Evolutionary conservation across 352 stramenopile genomes (phyloP), one percentile per base, ranked within the genome.

Genomic region (Pythium scleroteichum): DNA sequence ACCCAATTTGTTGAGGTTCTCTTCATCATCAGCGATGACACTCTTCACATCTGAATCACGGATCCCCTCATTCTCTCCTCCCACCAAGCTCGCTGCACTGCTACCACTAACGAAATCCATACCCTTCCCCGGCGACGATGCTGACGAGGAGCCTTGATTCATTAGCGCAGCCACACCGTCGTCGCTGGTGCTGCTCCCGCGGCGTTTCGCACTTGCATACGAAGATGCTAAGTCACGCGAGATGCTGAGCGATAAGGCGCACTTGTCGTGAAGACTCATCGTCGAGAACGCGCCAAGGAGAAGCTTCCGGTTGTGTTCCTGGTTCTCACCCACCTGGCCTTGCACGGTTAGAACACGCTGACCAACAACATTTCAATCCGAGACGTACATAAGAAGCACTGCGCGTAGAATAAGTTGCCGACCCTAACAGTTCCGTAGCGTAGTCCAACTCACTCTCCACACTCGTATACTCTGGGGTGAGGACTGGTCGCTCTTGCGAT

Each of bases 181-280:
- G 38, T 95, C 82, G 23, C 75, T 72, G 60, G 88, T 39, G 33
- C 73, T 90, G 53, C 76, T 89, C 35, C 78, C 73, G 33, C 79
- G 75, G 24, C 79, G 78, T 13, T 78, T 70, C 17, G 53, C 57
- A 58, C 19, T 75, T 54, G 20, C 35, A 61, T 24, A 61, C 65
- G 45, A 46, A 17, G 44, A 54, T 20, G 57, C 46, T 27, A 68
- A 51, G 35, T 92, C 83, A 45, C 84, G 69, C n/a, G 80, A 91
- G 22, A 92, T 90, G 47, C 82, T 88, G 20, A 95, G 64, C 9
- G 86, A 92, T 16, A 95, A 62, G 0, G 86, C 86, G 27, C 86
- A 95, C 58, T 95, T 95, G 66, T 95, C 86, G 39, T 93, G 86
- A 42, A 95, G 71, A 72, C 86, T 95, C 86, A 95, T 94, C 0